Conservation (phyloP, 169 alveolate genomes). For the Eimeria praecox region DNA sequence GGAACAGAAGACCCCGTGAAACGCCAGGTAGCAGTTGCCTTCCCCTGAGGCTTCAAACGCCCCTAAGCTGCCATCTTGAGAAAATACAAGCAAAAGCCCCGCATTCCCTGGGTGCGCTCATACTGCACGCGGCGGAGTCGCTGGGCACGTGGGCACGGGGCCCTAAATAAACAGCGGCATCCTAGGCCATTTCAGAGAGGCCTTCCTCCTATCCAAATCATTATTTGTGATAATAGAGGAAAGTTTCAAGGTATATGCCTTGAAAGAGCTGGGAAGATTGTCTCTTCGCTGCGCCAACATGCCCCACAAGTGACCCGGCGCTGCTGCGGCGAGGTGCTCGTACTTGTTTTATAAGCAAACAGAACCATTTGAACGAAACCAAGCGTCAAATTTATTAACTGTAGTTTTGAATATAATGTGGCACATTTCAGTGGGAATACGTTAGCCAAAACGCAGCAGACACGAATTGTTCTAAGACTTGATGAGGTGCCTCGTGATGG, state of each 20-base stretch:
- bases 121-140: conserved; percentile 37
- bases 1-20: conserved; percentile 50
- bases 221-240: not conserved
- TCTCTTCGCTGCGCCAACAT: not conserved
- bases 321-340: not conserved
- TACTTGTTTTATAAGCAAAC: not conserved
- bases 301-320: conserved; percentile 54
- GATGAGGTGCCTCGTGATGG: not conserved
- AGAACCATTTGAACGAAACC: not conserved
- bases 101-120: conserved; percentile 53
- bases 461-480: not conserved
- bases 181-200: not conserved
- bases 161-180: not conserved
- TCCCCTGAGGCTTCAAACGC: not conserved
- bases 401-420: not conserved
- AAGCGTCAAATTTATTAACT: not conserved
- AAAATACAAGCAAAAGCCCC: conserved; percentile 44
- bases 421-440: not conserved
- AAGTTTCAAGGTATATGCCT: not conserved
- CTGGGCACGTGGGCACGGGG: conserved; percentile 38
- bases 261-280: not conserved
- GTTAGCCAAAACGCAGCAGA: not conserved
- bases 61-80: not conserved
- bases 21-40: conserved; percentile 13
- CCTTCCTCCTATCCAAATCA: not conserved